Conservation (phyloP, 2,329 filamentous ascomycete species). For the Lecanicillium sp. region DNA sequence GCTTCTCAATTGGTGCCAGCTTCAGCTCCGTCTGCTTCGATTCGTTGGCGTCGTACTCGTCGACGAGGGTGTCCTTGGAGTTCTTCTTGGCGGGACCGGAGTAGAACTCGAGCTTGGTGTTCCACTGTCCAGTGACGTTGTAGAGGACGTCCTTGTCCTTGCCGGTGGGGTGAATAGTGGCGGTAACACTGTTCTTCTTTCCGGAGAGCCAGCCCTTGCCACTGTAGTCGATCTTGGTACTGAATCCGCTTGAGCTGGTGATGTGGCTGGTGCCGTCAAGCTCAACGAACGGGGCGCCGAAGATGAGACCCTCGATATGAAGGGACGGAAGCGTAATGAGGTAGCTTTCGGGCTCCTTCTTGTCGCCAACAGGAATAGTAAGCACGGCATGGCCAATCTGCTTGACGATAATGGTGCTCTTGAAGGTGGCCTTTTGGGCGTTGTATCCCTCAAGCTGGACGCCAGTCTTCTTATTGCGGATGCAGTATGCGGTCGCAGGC, state of each 20-base stretch:
- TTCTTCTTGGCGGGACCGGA: conserved; percentile 52
- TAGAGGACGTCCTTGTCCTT: conserved; percentile 70
- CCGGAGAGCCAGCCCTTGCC: conserved; percentile 93
- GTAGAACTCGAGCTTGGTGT: conserved; percentile 71
- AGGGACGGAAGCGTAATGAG: conserved; percentile 86
- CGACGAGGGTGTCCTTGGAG: conserved; percentile 43
- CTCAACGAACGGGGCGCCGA: conserved; percentile 82
- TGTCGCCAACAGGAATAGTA: conserved; percentile 52
- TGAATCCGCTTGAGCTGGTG: conserved; percentile 77
- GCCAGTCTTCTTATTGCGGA: conserved; percentile 79
- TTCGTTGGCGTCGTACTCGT: conserved; percentile 54
- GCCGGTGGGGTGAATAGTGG: conserved; percentile 64
- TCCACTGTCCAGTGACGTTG: conserved; percentile 88
- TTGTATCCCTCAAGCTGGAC: conserved; percentile 84
- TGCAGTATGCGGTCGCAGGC: conserved; percentile 88
- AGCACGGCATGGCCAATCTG: conserved; percentile 86
- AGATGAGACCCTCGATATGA: conserved; percentile 90
- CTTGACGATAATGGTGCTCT: conserved; percentile 89
- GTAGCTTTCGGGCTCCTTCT: conserved; percentile 57
- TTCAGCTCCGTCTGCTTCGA: conserved; percentile 59
- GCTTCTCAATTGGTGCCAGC: conserved; percentile 66
- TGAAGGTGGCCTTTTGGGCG: conserved; percentile 92
- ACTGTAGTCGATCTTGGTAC: conserved; percentile 85
- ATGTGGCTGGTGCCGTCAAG: conserved; percentile 82
- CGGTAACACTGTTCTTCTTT: conserved; percentile 88